Conservation (phyloP, 202 grass and related monocot genomes). For the Dendrocalamus latiflorus region DNA sequence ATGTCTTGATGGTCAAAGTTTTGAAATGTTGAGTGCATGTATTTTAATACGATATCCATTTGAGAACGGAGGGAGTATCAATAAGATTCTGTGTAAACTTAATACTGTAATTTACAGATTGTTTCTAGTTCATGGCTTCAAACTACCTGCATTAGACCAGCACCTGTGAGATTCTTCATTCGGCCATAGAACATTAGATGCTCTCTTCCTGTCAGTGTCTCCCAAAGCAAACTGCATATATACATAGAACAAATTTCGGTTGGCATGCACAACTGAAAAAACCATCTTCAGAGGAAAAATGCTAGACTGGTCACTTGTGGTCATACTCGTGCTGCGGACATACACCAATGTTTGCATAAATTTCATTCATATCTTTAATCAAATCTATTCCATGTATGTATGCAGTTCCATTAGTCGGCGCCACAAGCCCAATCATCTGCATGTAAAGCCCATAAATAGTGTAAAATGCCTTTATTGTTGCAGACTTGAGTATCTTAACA, state of each 20-base stretch:
- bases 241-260: not conserved
- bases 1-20: no score
- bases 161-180: constrained; percentile 79
- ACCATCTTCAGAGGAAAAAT: not conserved
- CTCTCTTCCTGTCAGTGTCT: constrained; percentile 75
- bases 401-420: constrained; percentile 57
- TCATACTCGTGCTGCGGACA: constrained; percentile 90
- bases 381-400: constrained; percentile 89
- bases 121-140: not conserved
- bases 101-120: not conserved
- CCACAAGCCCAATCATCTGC: constrained; percentile 81
- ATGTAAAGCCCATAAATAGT: not conserved
- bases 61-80: no score
- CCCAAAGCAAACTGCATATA: constrained; percentile 75
- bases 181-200: constrained; percentile 85
- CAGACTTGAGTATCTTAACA: not conserved
- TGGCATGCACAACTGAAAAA: not conserved
- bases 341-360: constrained; percentile 79
- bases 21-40: no score
- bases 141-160: constrained; percentile 54
- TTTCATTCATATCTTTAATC: constrained; percentile 63
- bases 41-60: no score
- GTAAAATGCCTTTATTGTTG: not conserved
- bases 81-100: not conserved
- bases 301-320: not conserved